Evolutionary conservation across 2,329 filamentous ascomycete genomes (phyloP), one percentile per base, ranked within the genome.

Genomic region (Fusarium siculi): DNA sequence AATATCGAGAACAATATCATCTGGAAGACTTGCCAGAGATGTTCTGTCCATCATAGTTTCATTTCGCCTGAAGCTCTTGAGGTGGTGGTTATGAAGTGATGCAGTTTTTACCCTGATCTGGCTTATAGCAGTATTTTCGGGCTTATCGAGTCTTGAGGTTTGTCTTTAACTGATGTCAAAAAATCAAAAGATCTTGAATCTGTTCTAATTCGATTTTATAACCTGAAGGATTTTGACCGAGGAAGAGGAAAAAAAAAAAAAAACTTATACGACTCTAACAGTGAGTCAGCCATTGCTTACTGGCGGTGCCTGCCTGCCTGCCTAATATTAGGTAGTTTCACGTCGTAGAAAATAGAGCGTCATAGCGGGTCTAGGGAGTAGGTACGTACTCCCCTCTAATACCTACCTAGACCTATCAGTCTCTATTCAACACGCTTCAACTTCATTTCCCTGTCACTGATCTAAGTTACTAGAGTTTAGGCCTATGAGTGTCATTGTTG

Each of bases 1-100:
- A 16, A 89, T 79, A 66, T 87, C 82, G 68, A 87, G 83, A 23
- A 89, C 70, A 60, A 89, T 78, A 66, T 89, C 87, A 73, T 85
- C 82, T 9, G 87, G 86, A 10, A 89, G 82, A 37, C 78, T 79
- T 63, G 81, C 80, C 66, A 88, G 80, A 52, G 74, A 82, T 46
- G 78, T 64, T 19, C 68, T 64, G 55, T 75, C 70, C 74, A 80
- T 80, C 37, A 39, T 76, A 56, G 42, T 40, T 60, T 64, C 55
- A 74, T 74, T 63, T 73, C 61, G 63, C 47, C 43, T 16, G 28
- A 34, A 37, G 39, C 40, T 36, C 39, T 53, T 63, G 54, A 34
- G 18, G 30, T 34, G 18, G 34, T 39, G 34, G 43, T 19, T 40
- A 47, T 63, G 50, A 68, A 57, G 64, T 43, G 57, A 68, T 63